Base-by-base conservation (phyloP, 208 protist genomes). In the Histomonas meleagridis region DNA sequence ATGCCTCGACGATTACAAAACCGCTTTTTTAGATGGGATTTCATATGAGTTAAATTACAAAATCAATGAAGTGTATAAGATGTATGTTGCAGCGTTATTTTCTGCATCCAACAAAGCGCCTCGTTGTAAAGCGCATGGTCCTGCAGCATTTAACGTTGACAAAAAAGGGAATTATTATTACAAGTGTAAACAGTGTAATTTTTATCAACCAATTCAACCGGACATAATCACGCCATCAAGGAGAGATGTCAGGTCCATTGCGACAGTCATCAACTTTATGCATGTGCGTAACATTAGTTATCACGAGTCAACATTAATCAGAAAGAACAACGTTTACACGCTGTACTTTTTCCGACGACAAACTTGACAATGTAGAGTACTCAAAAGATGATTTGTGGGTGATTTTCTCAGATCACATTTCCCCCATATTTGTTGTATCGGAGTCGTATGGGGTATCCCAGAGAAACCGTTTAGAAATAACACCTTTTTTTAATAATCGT, bases 301-400 rank as follows among this genome's bases (percentile, higher is more conserved):
- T 9, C 4, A 4, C 32, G 62, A 69, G 18, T 12, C 62, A 69
- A 69, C 23, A n/a, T 69, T 69, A 35, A 12, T 35, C 5, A 69
- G 62, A 69, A 69, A 12, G 26, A 69, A 69, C 18, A 69, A 69
- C 62, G 32, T 69, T 12, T 35, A 69, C 3, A n/a, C n/a, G n/a
- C n/a, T 69, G 18, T 28, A 32, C 32, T 35, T n/a, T 4, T 69
- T 9, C 32, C 26, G n/a, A n/a, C n/a, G n/a, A n/a, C n/a, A n/a
- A n/a, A n/a, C n/a, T n/a, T n/a, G n/a, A n/a, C n/a, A n/a, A n/a
- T n/a, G n/a, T n/a, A n/a, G 70, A 81, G 21, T 81, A 46, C 51
- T 23, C 70, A 1, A 81, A 81, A 51, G 70, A 81, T 28, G 70
- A 81, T 81, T 35, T 81, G 48, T 81, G 70, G 70, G 35, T 81